Percentiles rank a stretch among this genome's conserved stretches.
Evolutionary conservation across 2,329 filamentous ascomycete species (phyloP).

Genomic region (Aureobasidium namibiae): DNA sequence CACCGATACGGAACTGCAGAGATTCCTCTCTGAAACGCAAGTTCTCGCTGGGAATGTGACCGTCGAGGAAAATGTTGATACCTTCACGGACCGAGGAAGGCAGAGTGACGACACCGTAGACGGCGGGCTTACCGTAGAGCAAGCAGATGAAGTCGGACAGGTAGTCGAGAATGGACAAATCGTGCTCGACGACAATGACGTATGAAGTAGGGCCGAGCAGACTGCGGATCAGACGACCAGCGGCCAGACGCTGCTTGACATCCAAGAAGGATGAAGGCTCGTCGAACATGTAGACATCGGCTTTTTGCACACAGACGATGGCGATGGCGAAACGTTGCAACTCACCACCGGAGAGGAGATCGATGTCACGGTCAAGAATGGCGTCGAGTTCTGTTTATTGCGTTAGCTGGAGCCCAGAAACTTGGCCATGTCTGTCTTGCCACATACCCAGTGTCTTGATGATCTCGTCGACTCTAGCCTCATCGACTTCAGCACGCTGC

Average conservation of each 20-base stretch:
- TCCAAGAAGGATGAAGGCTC: constrained; percentile 98
- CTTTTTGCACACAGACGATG: constrained; percentile 88
- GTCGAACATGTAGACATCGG: constrained; percentile 99
- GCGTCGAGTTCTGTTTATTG: constrained; percentile 61
- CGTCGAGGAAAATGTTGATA: constrained; percentile 98
- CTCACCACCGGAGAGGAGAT: constrained; percentile 88
- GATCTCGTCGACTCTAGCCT: constrained; percentile 62
- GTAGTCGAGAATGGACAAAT: constrained; percentile 96
- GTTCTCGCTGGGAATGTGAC: constrained; percentile 97
- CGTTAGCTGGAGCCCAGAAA: constrained; percentile 4
- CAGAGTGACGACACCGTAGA: constrained; percentile 95
- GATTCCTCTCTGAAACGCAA: constrained; percentile 96
- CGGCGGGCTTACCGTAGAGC: constrained; percentile 87
- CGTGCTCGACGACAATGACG: constrained; percentile 98
- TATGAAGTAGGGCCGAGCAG: constrained; percentile 85
- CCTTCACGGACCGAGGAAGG: constrained; percentile 95
- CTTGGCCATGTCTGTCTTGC: background rate
- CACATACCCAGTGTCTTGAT: constrained; percentile 61
- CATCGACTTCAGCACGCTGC: constrained; percentile 65
- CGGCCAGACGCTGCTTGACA: constrained; percentile 96
- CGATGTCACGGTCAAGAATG: constrained; percentile 86
- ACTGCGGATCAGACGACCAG: constrained; percentile 85
- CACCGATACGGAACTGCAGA: constrained; percentile 86
- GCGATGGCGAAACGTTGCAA: constrained; percentile 96
- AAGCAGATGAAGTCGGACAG: constrained; percentile 98